Evolutionary conservation across 495 filamentous ascomycete species (phyloP), one percentile per base, ranked within the genome.

Genomic region (Parachaetomium inaequale): DNA sequence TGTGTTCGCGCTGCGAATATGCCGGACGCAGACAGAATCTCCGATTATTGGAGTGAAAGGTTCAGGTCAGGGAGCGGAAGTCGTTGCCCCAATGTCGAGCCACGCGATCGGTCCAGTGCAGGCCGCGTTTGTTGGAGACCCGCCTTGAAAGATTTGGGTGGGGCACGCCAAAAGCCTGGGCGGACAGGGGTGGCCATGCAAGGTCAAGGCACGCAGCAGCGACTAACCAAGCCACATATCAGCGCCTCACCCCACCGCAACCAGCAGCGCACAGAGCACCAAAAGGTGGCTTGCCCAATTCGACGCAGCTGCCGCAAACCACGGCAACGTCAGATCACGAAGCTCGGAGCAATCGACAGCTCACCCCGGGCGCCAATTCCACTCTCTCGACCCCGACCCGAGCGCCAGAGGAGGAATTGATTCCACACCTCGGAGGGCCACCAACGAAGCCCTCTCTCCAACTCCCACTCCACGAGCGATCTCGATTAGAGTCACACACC

Each of bases 351-450:
- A 46, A 11, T 40, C 50, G 29, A 49, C 23, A 63, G 46, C 61
- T 58, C 61, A 51, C 34, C n/a, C 42, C 29, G 54, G 31, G 60
- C 60, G 53, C 36, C 53, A 63, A 63, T 63, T 46, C 32, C 61
- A 42, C 32, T 57, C 46, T 15, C 46, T 32, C 54, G 32, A 43
- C 43, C 26, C 23, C 19, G 34, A 52, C 31, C n/a, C 43, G 15
- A 47, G 19, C 25, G 11, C 25, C 46, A 26, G 36, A 57, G 59
- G 51, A 52, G 59, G 50, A 66, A 54, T 46, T 38, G 61, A 61
- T 26, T 42, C 56, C 51, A 25, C 34, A 40, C 17, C 23, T 25
- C 28, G 11, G 11, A 7, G 3, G 3, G n/a, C n/a, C 29, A 26
- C 40, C 36, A 25, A 58, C 34, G 21, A 51, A n/a, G 17, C 23